Evolutionary conservation across 495 filamentous ascomycete species (phyloP), one percentile per base, ranked within the genome.

Genomic region (Aspergillus coremiiformis): DNA sequence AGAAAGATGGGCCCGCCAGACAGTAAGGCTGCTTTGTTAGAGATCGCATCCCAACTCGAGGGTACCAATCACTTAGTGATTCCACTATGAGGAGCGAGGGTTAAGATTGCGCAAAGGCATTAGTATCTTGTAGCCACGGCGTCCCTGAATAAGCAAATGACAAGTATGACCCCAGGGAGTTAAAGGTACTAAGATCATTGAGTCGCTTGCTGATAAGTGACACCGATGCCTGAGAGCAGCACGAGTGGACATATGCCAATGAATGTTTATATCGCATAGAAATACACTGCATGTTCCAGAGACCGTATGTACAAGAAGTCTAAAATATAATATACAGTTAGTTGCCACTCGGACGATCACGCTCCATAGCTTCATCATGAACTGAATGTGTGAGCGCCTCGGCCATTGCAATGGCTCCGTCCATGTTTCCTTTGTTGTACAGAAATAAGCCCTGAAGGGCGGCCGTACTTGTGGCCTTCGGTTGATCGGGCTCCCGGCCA

Each of bases 401-500:
- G 1, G 84, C 85, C 83, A 87, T 89, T 3, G 70, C 73, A 55
- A 96, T 89, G 17, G 93, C 93, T 1, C 89, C 89, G 53, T 90
- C 80, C 77, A 92, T 86, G 58, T 93, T 77, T 39, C 82, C 85
- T 71, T 96, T 98, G 66, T 95, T 93, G 61, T 91, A 94, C 66
- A 96, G 72, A 66, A 98, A 96, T 47, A 96, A 63, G 2, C 93
- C 93, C 69, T 98, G 93, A 29, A 96, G 79, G 6, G 90, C 86
- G 17, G 93, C 93, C 2, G 90, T 86, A 55, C 90, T 96, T 6
- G 87, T 85, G 17, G 70, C 78, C 39, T 73, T 62, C 12, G 66
- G 59, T 26, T 53, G 46, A 33, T 73, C 70, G 10, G 62, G 48
- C 42, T 69, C 72, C 50, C 66, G 63, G 12, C 74, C 71, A 21